phyloP scores from a whole-genome alignment of 83 land plant species.

The Thuja plicata region DNA sequence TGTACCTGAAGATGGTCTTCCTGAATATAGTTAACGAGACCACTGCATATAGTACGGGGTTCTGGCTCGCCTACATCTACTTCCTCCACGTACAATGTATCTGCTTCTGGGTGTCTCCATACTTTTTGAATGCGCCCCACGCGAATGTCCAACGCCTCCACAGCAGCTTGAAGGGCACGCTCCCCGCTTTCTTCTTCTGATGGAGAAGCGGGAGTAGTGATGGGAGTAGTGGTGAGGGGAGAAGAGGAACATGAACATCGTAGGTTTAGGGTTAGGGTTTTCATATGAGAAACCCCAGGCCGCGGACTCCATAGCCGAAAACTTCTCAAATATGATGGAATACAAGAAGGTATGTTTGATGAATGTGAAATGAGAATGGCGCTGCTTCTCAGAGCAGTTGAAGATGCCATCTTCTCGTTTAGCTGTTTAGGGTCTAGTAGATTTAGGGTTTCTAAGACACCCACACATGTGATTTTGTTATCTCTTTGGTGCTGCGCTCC shows the following conservation, averaged over 20 bases:
- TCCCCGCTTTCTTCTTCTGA: neutral
- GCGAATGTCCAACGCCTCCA: conserved; percentile 70
- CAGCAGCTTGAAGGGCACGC: conserved; percentile 38
- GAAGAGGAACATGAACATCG: neutral
- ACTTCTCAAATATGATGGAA: neutral
- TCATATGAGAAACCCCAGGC: neutral
- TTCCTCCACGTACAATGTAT: conserved; percentile 90
- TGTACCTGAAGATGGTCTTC: conserved; percentile 73
- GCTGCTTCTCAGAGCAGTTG: neutral
- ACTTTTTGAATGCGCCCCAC: conserved; percentile 76
- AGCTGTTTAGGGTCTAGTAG: neutral
- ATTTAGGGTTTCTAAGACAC: neutral
- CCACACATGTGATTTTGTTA: too few species aligned
- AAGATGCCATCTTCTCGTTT: neutral
- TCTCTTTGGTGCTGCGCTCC: too few species aligned
- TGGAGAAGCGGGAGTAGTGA: neutral
- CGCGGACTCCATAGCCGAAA: neutral
- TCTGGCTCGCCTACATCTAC: conserved; percentile 88
- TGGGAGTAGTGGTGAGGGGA: too few species aligned
- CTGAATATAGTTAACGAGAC: conserved; percentile 83
- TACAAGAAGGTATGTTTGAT: neutral
- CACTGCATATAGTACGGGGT: conserved; percentile 90
- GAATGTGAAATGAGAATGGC: neutral
- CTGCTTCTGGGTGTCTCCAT: conserved; percentile 95
- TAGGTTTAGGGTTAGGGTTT: neutral